A percentile compares a stretch with the other conserved stretches of the same genome.
Conservation (phyloP, 768 basidiomycete genomes). For the Mycena epipterygia region DNA sequence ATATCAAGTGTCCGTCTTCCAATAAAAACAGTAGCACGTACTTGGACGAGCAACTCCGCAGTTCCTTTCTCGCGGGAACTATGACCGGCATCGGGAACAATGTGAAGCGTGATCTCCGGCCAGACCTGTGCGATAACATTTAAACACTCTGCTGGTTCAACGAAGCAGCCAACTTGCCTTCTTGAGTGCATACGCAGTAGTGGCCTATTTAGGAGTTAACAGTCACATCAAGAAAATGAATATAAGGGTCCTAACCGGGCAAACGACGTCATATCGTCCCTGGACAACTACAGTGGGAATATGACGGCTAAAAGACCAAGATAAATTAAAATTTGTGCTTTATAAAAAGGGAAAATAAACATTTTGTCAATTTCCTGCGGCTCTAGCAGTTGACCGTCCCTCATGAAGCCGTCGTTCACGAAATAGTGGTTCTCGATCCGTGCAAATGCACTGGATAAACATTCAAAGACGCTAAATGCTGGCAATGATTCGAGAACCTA, state of each 20-base stretch:
- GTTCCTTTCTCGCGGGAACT: slow-evolving; percentile 83
- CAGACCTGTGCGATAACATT: slow-evolving; percentile 60
- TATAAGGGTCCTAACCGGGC: slow-evolving; percentile 66
- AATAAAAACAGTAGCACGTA: slow-evolving; percentile 41
- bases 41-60: slow-evolving; percentile 79
- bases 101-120: slow-evolving; percentile 81
- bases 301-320: slow-evolving; percentile 73
- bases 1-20: neutral
- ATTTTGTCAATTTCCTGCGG: slow-evolving; percentile 91
- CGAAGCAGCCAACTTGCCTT: slow-evolving; percentile 53
- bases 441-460: slow-evolving; percentile 78
- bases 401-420: slow-evolving; percentile 87
- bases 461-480: neutral
- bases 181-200: slow-evolving; percentile 86
- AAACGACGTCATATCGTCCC: slow-evolving; percentile 92
- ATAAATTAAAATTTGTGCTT: neutral
- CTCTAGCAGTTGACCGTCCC: slow-evolving; percentile 90
- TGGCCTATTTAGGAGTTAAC: slow-evolving; percentile 51
- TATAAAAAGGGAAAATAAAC: slow-evolving; percentile 53
- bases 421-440: slow-evolving; percentile 95
- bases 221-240: neutral
- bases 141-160: neutral
- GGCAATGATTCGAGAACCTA: slow-evolving; percentile 47
- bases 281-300: slow-evolving; percentile 88
- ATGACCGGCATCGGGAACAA: slow-evolving; percentile 91